These are phyloP conservation scores for Apiotrichum laibachii DNA, from an alignment of 1,284 basidiomycete species.

Conservation along the genomic window DNA sequence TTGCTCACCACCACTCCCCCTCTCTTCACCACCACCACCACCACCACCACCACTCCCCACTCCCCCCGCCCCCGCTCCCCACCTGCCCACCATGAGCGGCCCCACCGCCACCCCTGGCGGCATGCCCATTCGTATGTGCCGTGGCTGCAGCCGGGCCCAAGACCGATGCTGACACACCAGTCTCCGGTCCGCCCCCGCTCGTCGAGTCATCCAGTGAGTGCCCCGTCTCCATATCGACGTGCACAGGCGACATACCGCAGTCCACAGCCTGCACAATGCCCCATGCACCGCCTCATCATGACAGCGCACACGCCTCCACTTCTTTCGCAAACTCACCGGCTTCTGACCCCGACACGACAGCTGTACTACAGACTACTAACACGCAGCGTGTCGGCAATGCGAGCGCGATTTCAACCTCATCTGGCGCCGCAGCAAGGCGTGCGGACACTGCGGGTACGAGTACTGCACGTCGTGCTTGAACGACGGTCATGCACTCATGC, in stretches of 20 bases:
- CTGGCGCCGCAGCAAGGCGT: constrained; percentile 41
- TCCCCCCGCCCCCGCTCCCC: background rate
- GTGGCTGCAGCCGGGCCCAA: background rate
- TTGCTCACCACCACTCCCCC: background rate
- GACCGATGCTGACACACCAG: constrained; percentile 21
- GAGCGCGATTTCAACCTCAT: constrained; percentile 46
- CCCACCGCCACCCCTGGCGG: constrained; percentile 19
- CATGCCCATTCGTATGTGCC: constrained; percentile 41
- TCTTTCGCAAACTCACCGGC: background rate
- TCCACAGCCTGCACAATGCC: too few relatives aligned
- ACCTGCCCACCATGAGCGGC: constrained; percentile 1
- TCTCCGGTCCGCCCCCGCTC: constrained; percentile 50
- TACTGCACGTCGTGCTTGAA: constrained; percentile 47
- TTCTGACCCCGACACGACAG: background rate
- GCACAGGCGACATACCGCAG: background rate
- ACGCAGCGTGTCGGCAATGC: constrained; percentile 46
- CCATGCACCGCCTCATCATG: too few relatives aligned
- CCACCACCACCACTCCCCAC: background rate
- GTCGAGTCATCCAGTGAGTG: constrained; percentile 43
- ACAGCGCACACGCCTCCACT: background rate
- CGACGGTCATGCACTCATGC: constrained; percentile 50
- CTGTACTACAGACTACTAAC: background rate
- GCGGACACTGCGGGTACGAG: constrained; percentile 50
- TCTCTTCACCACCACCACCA: background rate
- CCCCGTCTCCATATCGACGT: background rate